Percentiles rank a stretch among this genome's conserved stretches.
These are phyloP conservation scores for Pyrenula aspistea DNA, from an alignment of 495 filamentous ascomycete species.

Conservation along the genomic window DNA sequence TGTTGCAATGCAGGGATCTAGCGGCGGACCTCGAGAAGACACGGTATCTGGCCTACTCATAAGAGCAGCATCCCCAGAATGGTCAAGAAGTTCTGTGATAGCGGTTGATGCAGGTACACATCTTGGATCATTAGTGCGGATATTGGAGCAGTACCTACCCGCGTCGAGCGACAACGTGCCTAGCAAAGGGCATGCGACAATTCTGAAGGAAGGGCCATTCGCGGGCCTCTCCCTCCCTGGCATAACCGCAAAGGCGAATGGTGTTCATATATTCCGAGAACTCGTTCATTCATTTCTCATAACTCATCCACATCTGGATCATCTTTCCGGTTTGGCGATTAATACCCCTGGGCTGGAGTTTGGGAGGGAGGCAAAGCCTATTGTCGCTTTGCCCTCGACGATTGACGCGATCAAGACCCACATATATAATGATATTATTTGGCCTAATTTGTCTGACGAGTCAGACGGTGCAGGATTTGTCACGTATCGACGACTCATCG, in stretches of 20 bases:
- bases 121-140: conserved; percentile 65
- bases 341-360: conserved; percentile 75
- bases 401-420: conserved; percentile 82
- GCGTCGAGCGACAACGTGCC: conserved; percentile 13
- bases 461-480: conserved; percentile 86
- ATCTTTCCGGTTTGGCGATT: conserved; percentile 80
- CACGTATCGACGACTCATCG: conserved; percentile 76
- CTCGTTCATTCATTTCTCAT: conserved; percentile 81
- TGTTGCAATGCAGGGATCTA: conserved; percentile 53
- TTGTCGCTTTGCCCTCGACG: conserved; percentile 75
- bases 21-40: conserved; percentile 81
- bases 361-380: conserved; percentile 61
- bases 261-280: conserved; percentile 59
- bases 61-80: conserved; percentile 63
- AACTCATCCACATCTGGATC: conserved; percentile 90
- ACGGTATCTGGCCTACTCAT: conserved; percentile 83
- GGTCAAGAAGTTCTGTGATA: conserved; percentile 67
- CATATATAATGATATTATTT: conserved; percentile 95
- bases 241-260: conserved; percentile 57
- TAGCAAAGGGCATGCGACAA: conserved; percentile 6
- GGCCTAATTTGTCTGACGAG: conserved; percentile 95
- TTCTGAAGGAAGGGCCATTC: conserved; percentile 50
- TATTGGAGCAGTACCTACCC: conserved; percentile 45
- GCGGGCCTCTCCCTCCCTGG: conserved; percentile 55
- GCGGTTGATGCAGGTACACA: conserved; percentile 91